phyloP scores from a whole-genome alignment of 805 yeast species.

The Wickerhamomyces hampshirensis region DNA sequence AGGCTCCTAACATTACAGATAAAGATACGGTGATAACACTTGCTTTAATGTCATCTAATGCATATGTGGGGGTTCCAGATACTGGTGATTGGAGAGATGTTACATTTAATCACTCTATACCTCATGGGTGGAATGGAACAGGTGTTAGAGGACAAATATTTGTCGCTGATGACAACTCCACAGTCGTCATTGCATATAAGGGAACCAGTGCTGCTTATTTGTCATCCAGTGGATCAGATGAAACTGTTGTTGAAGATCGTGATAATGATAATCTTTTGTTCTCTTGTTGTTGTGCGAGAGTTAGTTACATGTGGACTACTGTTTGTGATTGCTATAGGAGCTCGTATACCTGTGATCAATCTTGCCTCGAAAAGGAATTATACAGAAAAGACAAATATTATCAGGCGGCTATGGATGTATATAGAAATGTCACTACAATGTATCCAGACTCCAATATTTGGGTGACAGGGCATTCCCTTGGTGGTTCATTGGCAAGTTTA shows the following conservation, averaged over 20 bases:
- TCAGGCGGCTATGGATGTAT: constrained; percentile 71
- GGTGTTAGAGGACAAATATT: constrained; percentile 93
- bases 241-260: constrained; percentile 78
- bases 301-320: constrained; percentile 86
- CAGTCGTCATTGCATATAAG: constrained; percentile 75
- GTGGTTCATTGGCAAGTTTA: constrained; percentile 79
- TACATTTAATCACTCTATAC: constrained; percentile 50
- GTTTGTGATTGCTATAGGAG: constrained; percentile 90
- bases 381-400: constrained; percentile 76
- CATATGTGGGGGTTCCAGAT: constrained; percentile 74
- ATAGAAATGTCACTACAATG: constrained; percentile 57
- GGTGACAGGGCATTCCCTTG: constrained; percentile 94
- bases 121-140: constrained; percentile 82
- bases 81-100: constrained; percentile 88
- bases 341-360: constrained; percentile 83
- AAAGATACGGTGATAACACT: constrained; percentile 65
- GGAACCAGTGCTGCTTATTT: constrained; percentile 87
- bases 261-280: constrained; percentile 83
- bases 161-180: constrained; percentile 49
- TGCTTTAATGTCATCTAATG: constrained; percentile 86
- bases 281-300: constrained; percentile 94
- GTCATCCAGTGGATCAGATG: constrained; percentile 77
- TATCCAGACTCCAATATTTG: constrained; percentile 77
- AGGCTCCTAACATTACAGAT: constrained; percentile 74
- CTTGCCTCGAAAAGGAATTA: constrained; percentile 76